phyloP scores from a whole-genome alignment of 768 basidiomycete genomes.

The Phlegmacium glaucopus region DNA sequence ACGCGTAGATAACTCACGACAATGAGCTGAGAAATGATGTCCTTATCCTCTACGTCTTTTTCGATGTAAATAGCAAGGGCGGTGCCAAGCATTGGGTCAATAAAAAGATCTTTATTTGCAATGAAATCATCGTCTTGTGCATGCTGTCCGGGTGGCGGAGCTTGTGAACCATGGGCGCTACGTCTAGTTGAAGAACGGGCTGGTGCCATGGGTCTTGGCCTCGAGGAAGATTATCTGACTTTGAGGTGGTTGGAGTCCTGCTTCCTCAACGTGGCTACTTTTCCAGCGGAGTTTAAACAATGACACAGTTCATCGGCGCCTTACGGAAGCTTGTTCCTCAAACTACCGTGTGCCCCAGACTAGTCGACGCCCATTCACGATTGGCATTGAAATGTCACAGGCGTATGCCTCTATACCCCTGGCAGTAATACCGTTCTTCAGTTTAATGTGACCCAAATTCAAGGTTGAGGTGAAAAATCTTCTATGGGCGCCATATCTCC shows the following conservation, averaged over 20 bases:
- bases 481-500: no score
- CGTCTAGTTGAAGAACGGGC: conserved; percentile 57
- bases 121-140: conserved; percentile 30
- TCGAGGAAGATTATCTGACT: conserved; percentile 31
- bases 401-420: no score
- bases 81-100: conserved; percentile 80
- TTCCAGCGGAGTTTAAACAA: conserved; percentile 16
- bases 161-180: conserved; percentile 31
- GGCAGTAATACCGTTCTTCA: no score
- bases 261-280: conserved; percentile 15
- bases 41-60: conserved; percentile 74
- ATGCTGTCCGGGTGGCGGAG: conserved; percentile 28
- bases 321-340: no score
- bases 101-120: conserved; percentile 54
- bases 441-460: no score
- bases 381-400: no score
- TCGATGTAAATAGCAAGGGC: conserved; percentile 76
- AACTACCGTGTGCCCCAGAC: no score
- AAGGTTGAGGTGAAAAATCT: no score
- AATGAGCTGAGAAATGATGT: conserved; percentile 59
- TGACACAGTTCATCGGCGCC: no score
- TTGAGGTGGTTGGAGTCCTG: conserved; percentile 47
- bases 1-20: conserved; percentile 43
- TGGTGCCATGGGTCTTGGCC: conserved; percentile 80
- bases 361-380: no score